phyloP scores from a whole-genome alignment of 352 stramenopile genomes.

The Bremia lactucae region DNA sequence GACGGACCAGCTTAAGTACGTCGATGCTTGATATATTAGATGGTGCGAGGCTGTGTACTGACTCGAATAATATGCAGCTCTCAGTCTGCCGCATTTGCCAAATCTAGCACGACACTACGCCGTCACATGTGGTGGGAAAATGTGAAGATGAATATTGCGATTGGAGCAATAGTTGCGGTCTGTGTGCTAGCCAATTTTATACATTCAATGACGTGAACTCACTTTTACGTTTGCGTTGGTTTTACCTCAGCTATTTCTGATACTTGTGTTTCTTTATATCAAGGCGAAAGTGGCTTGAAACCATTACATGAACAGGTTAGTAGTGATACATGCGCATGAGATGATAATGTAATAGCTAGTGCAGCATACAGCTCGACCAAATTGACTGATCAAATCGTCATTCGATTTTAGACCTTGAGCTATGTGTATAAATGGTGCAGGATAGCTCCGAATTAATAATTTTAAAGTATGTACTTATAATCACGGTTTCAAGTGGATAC shows the following conservation, averaged over 20 bases:
- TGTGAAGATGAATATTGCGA: conserved; percentile 81
- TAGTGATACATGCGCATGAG: no score
- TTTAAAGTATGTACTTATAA: no score
- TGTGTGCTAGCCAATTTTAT: conserved; percentile 4
- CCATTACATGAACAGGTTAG: no score
- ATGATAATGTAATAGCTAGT: no score
- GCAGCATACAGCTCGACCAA: no score
- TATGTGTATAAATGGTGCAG: no score
- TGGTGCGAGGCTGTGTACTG: not conserved
- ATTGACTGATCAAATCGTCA: no score
- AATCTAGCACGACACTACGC: conserved; percentile 72
- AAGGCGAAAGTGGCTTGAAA: conserved; percentile 34
- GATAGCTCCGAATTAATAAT: no score
- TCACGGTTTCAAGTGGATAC: no score
- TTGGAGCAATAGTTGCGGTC: conserved; percentile 59
- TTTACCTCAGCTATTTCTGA: conserved; percentile 25
- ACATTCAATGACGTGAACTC: not conserved
- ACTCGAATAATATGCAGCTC: conserved; percentile 27
- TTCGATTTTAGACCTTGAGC: no score
- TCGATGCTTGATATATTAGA: not conserved
- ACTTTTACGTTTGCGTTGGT: not conserved
- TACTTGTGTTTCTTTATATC: conserved; percentile 45
- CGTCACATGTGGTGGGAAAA: conserved; percentile 82
- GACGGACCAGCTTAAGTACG: conserved; percentile 77
- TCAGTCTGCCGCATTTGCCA: conserved; percentile 68